These are phyloP conservation scores for Primulina eburnea DNA, from an alignment of 257 asterid genomes.

Conservation along the genomic window DNA sequence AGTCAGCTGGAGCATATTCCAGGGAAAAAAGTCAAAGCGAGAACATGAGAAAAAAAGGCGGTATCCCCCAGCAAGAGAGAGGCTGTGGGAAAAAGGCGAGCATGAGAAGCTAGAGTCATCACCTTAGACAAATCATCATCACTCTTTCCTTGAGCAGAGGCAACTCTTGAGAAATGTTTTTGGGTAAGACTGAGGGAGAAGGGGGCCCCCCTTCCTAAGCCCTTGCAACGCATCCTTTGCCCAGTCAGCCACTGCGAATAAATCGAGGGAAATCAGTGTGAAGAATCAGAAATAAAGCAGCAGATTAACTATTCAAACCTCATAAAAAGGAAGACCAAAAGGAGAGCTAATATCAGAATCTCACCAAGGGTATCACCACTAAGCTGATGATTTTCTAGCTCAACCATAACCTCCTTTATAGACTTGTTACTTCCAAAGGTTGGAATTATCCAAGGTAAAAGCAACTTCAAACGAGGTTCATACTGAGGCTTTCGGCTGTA, in stretches of 20 bases:
- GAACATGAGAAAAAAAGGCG: constrained; percentile 7
- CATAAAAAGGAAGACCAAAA: constrained; percentile 1
- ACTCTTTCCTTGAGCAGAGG: constrained; percentile 58
- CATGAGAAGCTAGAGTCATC: constrained; percentile 20
- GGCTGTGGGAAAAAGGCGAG: constrained; percentile 13
- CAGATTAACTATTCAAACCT: constrained; percentile 9
- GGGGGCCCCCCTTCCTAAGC: constrained; percentile 86
- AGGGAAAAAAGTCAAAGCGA: constrained; percentile 19
- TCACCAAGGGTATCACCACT: constrained; percentile 85
- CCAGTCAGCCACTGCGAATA: constrained; percentile 83
- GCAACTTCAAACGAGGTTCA: constrained; percentile 74
- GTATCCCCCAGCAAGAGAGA: not conserved
- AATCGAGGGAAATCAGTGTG: constrained; percentile 5
- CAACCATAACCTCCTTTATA: constrained; percentile 57
- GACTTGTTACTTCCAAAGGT: constrained; percentile 71
- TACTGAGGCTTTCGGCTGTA: constrained; percentile 67
- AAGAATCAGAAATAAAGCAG: constrained; percentile 7
- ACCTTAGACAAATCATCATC: constrained; percentile 65
- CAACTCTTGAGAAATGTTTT: constrained; percentile 65
- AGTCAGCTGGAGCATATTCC: constrained; percentile 51
- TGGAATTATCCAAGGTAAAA: constrained; percentile 82
- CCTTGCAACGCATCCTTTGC: constrained; percentile 95
- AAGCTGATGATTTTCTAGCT: constrained; percentile 72
- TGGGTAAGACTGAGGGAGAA: constrained; percentile 86
- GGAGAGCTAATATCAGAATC: constrained; percentile 15